Conservation (phyloP, 371 early-diverging fungal species). For the Mortierella polycephala region DNA sequence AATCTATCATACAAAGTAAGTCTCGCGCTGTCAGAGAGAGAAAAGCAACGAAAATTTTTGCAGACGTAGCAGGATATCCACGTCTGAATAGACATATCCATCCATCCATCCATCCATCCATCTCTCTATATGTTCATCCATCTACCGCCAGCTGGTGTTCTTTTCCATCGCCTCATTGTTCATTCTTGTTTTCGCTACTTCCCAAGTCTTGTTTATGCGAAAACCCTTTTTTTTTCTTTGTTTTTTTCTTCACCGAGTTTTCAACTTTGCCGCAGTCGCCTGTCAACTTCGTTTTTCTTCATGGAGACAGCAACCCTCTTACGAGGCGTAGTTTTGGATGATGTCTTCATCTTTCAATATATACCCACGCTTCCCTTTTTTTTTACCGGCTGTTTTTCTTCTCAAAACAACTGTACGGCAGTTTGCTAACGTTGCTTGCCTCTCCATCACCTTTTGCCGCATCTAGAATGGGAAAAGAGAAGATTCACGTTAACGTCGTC, state of each 20-base stretch:
- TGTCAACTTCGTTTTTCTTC: too few relatives aligned
- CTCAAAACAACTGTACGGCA: too few relatives aligned
- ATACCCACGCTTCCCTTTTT: constrained; percentile 7
- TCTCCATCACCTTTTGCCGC: background rate
- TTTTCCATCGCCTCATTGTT: background rate
- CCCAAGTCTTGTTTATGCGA: too few relatives aligned
- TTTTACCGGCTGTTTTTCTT: background rate
- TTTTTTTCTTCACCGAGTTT: too few relatives aligned
- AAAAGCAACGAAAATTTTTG: constrained; percentile 15
- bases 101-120: constrained; percentile 32
- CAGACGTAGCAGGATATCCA: background rate
- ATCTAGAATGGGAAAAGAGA: constrained; percentile 86
- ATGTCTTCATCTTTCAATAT: background rate
- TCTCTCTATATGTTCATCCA: constrained; percentile 32
- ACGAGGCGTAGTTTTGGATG: background rate
- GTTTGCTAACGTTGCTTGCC: background rate
- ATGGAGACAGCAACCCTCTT: too few relatives aligned
- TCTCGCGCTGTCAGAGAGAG: constrained; percentile 6
- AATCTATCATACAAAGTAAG: constrained; percentile 47
- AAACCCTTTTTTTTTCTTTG: too few relatives aligned
- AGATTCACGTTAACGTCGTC: constrained; percentile 91
- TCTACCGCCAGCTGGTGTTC: background rate
- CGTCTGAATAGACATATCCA: background rate
- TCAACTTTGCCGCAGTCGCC: too few relatives aligned
- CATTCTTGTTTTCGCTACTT: background rate